Evolutionary conservation across 345 rosid species (phyloP).

Genomic region (Rhizophora mangle): DNA sequence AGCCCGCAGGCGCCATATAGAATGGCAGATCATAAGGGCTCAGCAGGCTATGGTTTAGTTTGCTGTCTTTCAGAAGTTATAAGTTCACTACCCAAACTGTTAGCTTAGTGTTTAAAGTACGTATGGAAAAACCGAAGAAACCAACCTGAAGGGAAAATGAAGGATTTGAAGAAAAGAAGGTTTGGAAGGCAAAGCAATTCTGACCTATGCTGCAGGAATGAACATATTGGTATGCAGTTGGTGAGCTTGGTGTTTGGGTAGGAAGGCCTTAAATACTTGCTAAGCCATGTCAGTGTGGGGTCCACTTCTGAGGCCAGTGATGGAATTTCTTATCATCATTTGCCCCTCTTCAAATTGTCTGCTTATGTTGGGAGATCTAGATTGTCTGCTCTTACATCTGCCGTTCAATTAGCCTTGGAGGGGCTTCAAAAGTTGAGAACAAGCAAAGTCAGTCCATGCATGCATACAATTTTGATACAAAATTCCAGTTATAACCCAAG

Average conservation of each 20-base stretch:
- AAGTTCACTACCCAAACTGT: too few species aligned
- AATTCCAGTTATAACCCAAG: slow-evolving; percentile 2
- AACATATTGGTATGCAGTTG: slow-evolving; percentile 15
- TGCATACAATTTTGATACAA: slow-evolving; percentile 17
- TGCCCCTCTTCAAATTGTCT: slow-evolving; percentile 13
- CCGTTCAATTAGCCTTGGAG: slow-evolving; percentile 20
- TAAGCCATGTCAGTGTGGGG: slow-evolving; percentile 12
- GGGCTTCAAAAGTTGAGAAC: not conserved
- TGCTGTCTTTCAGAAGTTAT: too few species aligned
- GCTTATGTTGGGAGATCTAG: slow-evolving; percentile 20
- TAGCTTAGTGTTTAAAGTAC: not conserved
- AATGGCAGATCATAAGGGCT: too few species aligned
- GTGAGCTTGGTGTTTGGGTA: slow-evolving; percentile 15
- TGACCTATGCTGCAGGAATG: not conserved
- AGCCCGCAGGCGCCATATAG: too few species aligned
- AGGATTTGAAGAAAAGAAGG: not conserved
- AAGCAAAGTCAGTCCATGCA: slow-evolving; percentile 19
- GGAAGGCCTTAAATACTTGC: slow-evolving; percentile 34
- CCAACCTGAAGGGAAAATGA: not conserved
- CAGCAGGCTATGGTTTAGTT: too few species aligned
- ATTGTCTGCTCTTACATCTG: slow-evolving; percentile 9
- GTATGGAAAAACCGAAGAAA: not conserved
- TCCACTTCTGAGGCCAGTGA: slow-evolving; percentile 2
- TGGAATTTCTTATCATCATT: slow-evolving; percentile 12
- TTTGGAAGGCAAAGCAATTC: not conserved